Percentiles rank a stretch among this genome's conserved stretches.
These are phyloP conservation scores for Camellia sinensis DNA, from an alignment of 148 eudicot genomes.

Conservation along the genomic window DNA sequence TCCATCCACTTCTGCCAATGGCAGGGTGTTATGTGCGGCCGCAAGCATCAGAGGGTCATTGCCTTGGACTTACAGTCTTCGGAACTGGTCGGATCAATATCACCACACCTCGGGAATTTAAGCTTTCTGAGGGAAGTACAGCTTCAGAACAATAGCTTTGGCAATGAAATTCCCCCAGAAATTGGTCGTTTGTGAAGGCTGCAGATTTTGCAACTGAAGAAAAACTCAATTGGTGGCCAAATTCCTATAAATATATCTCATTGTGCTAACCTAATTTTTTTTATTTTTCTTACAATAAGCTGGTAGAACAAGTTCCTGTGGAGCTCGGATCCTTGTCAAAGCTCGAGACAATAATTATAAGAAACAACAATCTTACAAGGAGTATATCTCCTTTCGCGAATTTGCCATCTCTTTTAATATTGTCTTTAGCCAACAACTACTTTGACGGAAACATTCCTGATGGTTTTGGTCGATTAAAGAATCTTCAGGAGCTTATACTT, in stretches of 20 bases:
- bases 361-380: background rate
- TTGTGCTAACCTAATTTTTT: constrained; percentile 1
- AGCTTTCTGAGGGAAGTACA: background rate
- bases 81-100: background rate
- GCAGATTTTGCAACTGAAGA: background rate
- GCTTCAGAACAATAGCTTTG: constrained; percentile 3
- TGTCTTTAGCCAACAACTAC: background rate
- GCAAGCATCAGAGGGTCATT: constrained; percentile 1
- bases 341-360: background rate
- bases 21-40: background rate
- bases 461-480: background rate
- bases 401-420: background rate
- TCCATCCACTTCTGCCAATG: background rate
- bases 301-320: constrained; percentile 24
- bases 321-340: constrained; percentile 23
- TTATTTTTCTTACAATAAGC: constrained; percentile 19
- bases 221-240: constrained; percentile 4
- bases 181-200: constrained; percentile 7
- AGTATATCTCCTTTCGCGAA: background rate
- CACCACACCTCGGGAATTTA: background rate
- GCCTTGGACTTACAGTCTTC: background rate
- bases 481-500: background rate
- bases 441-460: constrained; percentile 5
- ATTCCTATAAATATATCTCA: background rate
- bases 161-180: background rate